Evolutionary conservation across 2,329 filamentous ascomycete genomes (phyloP).

Genomic region (Colletotrichum liaoningense): DNA sequence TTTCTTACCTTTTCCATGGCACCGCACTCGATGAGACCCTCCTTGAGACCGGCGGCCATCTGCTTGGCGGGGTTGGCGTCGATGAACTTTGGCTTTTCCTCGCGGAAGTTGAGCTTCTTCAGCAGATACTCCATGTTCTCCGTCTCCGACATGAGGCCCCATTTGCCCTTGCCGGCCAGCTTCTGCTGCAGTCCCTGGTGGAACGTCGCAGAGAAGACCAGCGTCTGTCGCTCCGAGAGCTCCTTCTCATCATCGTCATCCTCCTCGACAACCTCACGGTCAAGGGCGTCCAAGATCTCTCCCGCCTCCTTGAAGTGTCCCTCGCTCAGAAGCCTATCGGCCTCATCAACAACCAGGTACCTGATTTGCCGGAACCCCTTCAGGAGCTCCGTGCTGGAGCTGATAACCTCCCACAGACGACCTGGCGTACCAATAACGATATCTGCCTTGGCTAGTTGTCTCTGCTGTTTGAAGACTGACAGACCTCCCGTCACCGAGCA

Average conservation of each 20-base stretch:
- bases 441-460: conserved; percentile 85
- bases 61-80: conserved; percentile 91
- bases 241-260: conserved; percentile 60
- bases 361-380: conserved; percentile 77
- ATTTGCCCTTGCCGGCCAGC: conserved; percentile 80
- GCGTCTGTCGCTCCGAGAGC: conserved; percentile 75
- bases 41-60: conserved; percentile 87
- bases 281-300: conserved; percentile 85
- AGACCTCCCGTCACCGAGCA: conserved; percentile 92
- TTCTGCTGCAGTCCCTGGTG: conserved; percentile 93
- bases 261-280: conserved; percentile 74
- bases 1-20: conserved; percentile 85
- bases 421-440: conserved; percentile 95
- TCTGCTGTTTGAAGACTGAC: conserved; percentile 94
- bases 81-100: conserved; percentile 87
- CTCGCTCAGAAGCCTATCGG: conserved; percentile 89
- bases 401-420: conserved; percentile 93
- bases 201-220: conserved; percentile 97
- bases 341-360: conserved; percentile 93
- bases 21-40: conserved; percentile 91
- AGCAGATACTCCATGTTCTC: conserved; percentile 94
- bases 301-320: conserved; percentile 96
- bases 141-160: conserved; percentile 68
- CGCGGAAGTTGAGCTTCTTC: conserved; percentile 87
- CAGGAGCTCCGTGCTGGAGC: conserved; percentile 77